phyloP scores from a whole-genome alignment of 495 filamentous ascomycete genomes.

The Aspergillus funiculosus region DNA sequence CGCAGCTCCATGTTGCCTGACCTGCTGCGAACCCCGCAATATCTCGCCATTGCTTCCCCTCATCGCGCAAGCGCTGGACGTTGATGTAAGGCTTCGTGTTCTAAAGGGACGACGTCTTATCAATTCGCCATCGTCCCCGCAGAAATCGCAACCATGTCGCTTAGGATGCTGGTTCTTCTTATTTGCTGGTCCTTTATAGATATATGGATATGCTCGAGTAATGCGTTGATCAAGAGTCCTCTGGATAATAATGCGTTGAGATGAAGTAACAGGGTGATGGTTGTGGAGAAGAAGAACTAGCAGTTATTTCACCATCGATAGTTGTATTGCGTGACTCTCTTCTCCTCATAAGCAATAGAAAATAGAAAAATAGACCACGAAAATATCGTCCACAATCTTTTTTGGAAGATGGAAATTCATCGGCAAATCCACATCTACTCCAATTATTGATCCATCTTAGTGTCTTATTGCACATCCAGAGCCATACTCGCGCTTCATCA shows the following conservation, averaged over 20 bases:
- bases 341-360: not conserved
- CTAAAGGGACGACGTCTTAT: constrained; percentile 1
- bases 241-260: too few relatives aligned
- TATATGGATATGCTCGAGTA: constrained; percentile 2
- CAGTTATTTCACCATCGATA: constrained; percentile 24
- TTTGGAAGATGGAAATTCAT: too few relatives aligned
- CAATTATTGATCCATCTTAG: constrained; percentile 2
- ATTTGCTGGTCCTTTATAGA: not conserved
- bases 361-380: too few relatives aligned
- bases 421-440: not conserved
- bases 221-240: too few relatives aligned
- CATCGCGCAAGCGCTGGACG: constrained; percentile 12
- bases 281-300: constrained; percentile 9
- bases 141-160: constrained; percentile 14
- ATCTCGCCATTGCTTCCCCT: constrained; percentile 11
- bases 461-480: constrained; percentile 1
- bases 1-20: not conserved
- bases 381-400: too few relatives aligned
- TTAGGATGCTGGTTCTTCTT: not conserved
- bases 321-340: constrained; percentile 23
- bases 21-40: constrained; percentile 1
- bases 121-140: constrained; percentile 27
- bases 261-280: too few relatives aligned
- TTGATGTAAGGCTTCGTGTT: too few relatives aligned
- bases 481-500: too few relatives aligned